phyloP scores from a whole-genome alignment of 2,329 filamentous ascomycete genomes.

The Colletotrichum chlorophyti region DNA sequence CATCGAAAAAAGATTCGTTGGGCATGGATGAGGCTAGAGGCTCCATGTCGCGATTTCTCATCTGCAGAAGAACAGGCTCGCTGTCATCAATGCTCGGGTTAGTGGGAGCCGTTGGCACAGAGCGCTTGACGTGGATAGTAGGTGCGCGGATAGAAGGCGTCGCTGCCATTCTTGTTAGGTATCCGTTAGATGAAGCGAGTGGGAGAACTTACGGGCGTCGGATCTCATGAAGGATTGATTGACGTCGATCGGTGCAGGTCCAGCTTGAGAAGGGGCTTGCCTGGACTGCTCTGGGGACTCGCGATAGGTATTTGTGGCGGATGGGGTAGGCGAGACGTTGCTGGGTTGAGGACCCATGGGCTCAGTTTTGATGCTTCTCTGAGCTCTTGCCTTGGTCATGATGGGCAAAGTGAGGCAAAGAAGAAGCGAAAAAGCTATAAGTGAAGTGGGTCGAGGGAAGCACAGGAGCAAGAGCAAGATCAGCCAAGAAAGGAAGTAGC shows the following conservation, averaged over 20 bases:
- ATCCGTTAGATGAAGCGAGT: too few relatives aligned
- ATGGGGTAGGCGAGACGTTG: not conserved
- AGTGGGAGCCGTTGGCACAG: conserved; percentile 14
- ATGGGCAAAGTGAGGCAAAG: not conserved
- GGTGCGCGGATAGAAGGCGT: conserved; percentile 42
- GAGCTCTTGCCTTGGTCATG: conserved; percentile 21
- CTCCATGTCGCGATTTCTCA: conserved; percentile 38
- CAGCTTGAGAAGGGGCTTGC: not conserved
- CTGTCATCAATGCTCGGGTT: conserved; percentile 34
- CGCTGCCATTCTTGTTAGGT: conserved; percentile 34
- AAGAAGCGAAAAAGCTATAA: not conserved
- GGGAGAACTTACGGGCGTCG: conserved; percentile 45
- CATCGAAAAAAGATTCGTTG: conserved; percentile 46
- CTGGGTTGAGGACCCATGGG: not conserved
- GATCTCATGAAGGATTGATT: conserved; percentile 37
- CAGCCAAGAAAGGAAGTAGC: too few relatives aligned
- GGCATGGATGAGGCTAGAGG: conserved; percentile 33
- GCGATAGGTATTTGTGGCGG: conserved; percentile 12
- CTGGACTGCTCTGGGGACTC: not conserved
- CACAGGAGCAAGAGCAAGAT: too few relatives aligned
- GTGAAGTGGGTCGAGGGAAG: not conserved
- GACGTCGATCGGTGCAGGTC: not conserved
- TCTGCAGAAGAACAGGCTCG: conserved; percentile 45
- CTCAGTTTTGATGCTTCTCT: conserved; percentile 18
- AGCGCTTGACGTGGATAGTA: not conserved